Evolutionary conservation across 2,329 filamentous ascomycete species (phyloP), one percentile per base, ranked within the genome.

Genomic region (Rutstroemia sp.): DNA sequence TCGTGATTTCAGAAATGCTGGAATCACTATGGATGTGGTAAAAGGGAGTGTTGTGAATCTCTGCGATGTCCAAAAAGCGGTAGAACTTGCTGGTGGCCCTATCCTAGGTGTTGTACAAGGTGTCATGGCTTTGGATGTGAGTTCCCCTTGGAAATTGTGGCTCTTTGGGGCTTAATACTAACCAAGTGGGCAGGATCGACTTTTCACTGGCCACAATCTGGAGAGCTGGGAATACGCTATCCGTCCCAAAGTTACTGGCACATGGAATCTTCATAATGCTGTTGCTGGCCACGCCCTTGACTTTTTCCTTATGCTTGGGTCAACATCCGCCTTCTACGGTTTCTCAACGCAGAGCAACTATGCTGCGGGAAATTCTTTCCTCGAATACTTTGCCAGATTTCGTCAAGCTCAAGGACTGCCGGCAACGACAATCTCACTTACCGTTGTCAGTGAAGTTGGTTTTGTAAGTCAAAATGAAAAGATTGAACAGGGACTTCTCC

Each of bases 261-360:
- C 61, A 9, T 51, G 38, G 54, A 61, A 56, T 16, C 49, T 63
- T 25, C 56, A 62, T 36, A 46, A 62, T 7, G 55, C 57, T 21
- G 42, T 56, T 60, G 9, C 48, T 14, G 17, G n/a, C 9, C 30
- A 21, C 40, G 12, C 64, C 5, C 58, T 73, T 3, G 71, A 73
- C 59, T 72, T 73, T 61, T 73, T 73, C 57, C 55, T 72, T 42
- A 61, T 71, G 57, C 65, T 51, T 59, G 69, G 55, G 47, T 69
- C 58, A 44, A 56, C 68, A 3, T 64, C 66, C 0, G 70, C 67
- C 0, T 63, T 59, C 4, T 56, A 71, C 0, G 72, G 70, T 0
- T 65, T 57, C 0, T 58, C 69, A 1, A 68, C 64, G 0, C 71
- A 75, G 50, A 61, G 58, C 25, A 72, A 72, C 42, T 75, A 75